phyloP scores from a whole-genome alignment of 805 yeast species.

The Candida silvicultrix region DNA sequence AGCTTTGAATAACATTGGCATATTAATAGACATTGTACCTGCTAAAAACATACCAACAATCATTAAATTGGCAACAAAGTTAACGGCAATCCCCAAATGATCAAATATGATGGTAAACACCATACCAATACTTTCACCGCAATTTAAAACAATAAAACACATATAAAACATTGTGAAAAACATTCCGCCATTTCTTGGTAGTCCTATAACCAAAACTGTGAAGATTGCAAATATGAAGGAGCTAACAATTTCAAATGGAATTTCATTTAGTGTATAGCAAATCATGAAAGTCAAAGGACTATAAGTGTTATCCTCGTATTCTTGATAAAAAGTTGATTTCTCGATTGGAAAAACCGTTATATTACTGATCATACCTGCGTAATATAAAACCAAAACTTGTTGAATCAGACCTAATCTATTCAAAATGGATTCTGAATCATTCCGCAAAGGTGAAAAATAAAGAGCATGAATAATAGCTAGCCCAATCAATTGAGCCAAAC shows the following conservation, averaged over 20 bases:
- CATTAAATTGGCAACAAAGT: constrained; percentile 57
- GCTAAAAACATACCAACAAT: constrained; percentile 78
- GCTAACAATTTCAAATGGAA: constrained; percentile 62
- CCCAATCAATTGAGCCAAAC: constrained; percentile 25
- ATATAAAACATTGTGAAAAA: constrained; percentile 56
- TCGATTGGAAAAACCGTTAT: constrained; percentile 71
- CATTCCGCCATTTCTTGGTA: constrained; percentile 61
- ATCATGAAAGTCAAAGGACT: constrained; percentile 60
- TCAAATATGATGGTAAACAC: constrained; percentile 66
- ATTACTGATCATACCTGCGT: constrained; percentile 77
- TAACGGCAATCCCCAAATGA: constrained; percentile 78
- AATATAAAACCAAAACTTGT: constrained; percentile 65
- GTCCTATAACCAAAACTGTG: constrained; percentile 63
- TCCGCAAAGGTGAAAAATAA: constrained; percentile 55
- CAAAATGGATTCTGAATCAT: constrained; percentile 43
- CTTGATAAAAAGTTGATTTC: constrained; percentile 73
- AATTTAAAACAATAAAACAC: constrained; percentile 48
- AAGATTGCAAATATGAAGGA: constrained; percentile 53
- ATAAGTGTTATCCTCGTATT: constrained; percentile 67
- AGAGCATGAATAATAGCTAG: constrained; percentile 61
- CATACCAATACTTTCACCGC: constrained; percentile 81
- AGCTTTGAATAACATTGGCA: constrained; percentile 63
- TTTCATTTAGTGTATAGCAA: constrained; percentile 52
- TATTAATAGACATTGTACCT: constrained; percentile 74
- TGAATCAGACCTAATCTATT: constrained; percentile 75